Evolutionary conservation across 495 filamentous ascomycete species (phyloP).

Genomic region (Xylaria cubensis): DNA sequence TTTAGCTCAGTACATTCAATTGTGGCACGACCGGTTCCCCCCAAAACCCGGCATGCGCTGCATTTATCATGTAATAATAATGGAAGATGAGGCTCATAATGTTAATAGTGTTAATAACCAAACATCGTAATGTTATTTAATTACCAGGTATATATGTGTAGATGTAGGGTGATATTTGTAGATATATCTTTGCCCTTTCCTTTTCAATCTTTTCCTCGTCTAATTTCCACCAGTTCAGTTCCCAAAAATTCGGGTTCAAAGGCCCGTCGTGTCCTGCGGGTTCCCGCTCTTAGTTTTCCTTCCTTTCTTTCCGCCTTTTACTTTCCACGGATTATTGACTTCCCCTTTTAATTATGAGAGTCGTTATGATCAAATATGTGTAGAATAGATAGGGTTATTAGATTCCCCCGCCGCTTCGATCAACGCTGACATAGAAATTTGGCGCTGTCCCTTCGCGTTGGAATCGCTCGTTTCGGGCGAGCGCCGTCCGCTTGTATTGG

Average conservation of each 20-base stretch:
- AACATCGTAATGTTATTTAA: not conserved
- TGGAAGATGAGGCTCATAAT: not conserved
- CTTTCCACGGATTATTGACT: no score
- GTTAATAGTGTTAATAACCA: not conserved
- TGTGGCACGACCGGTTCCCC: no score
- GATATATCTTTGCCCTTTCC: not conserved
- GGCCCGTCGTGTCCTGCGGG: not conserved
- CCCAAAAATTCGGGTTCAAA: not conserved
- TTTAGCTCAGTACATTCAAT: no score
- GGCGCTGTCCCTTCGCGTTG: constrained; percentile 41
- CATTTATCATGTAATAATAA: not conserved
- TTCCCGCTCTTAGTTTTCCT: not conserved
- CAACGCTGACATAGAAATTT: constrained; percentile 53
- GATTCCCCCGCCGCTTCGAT: constrained; percentile 56
- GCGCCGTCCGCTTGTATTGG: constrained; percentile 41
- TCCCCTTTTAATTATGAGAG: not conserved
- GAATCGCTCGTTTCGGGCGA: constrained; percentile 49
- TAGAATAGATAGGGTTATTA: constrained; percentile 25
- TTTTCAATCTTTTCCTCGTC: not conserved
- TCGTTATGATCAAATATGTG: no score
- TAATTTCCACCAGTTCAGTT: not conserved
- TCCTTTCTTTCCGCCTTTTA: not conserved
- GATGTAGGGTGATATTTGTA: not conserved
- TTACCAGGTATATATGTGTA: not conserved
- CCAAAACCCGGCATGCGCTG: no score